Evolutionary conservation across 768 basidiomycete species (phyloP).

Genomic region (Leccinum aurantiacum): DNA sequence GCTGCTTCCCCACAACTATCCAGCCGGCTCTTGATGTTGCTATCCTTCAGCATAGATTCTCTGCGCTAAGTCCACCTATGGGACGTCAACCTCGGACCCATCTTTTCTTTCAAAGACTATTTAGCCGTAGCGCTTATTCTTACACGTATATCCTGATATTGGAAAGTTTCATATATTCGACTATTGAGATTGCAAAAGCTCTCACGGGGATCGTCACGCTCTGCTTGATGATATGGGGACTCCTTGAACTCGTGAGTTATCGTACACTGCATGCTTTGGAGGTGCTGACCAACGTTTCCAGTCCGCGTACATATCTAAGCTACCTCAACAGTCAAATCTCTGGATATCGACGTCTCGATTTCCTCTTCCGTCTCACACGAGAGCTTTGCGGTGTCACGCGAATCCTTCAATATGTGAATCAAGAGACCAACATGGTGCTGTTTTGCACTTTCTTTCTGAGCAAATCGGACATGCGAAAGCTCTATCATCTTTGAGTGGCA

Average conservation of each 20-base stretch:
- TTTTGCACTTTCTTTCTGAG: constrained; percentile 28
- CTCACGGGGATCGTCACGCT: constrained; percentile 17
- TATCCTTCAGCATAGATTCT: constrained; percentile 12
- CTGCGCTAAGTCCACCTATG: constrained; percentile 1
- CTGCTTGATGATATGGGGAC: constrained; percentile 22
- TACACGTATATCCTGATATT: constrained; percentile 2
- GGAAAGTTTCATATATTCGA: constrained; percentile 4
- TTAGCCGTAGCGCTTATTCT: neutral
- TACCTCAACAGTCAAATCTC: constrained; percentile 3
- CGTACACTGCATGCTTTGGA: neutral
- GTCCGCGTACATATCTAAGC: constrained; percentile 15
- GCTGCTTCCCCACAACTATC: neutral
- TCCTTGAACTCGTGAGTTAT: constrained; percentile 26
- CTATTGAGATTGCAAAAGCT: constrained; percentile 14
- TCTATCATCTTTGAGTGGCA: constrained; percentile 21
- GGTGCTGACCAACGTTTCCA: constrained; percentile 13
- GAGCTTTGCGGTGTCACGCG: constrained; percentile 5
- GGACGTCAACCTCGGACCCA: neutral
- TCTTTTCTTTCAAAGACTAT: neutral
- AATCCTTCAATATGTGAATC: constrained; percentile 11
- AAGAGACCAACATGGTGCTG: constrained; percentile 17
- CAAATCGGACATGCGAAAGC: constrained; percentile 31
- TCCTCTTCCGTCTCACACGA: constrained; percentile 11
- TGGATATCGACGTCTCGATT: constrained; percentile 5
- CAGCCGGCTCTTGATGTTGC: constrained; percentile 13